Percentiles rank a stretch among this genome's conserved stretches.
phyloP scores from a whole-genome alignment of 257 asterid genomes.

The Primulina eburnea region DNA sequence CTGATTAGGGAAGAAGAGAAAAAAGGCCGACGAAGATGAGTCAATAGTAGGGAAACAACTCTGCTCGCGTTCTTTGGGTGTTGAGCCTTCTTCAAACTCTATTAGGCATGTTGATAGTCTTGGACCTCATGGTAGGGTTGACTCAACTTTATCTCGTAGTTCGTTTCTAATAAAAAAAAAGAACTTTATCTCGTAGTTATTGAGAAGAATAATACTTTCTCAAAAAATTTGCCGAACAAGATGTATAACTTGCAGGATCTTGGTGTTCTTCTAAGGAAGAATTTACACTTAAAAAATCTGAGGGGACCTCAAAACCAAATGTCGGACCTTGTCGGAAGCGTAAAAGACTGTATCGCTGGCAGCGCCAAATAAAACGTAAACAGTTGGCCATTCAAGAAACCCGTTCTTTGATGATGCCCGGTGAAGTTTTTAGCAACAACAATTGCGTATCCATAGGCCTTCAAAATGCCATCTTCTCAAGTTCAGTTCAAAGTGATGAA shows the following conservation, averaged over 20 bases:
- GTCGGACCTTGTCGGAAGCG: constrained; percentile 41
- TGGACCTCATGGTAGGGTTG: constrained; percentile 25
- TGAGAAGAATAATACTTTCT: constrained; percentile 7
- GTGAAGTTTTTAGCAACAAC: constrained; percentile 24
- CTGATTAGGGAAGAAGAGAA: constrained; percentile 60
- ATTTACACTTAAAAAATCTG: constrained; percentile 25
- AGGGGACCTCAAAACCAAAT: constrained; percentile 32
- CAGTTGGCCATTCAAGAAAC: constrained; percentile 37
- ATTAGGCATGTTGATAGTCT: constrained; percentile 24
- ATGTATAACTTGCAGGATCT: constrained; percentile 36
- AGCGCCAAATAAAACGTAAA: constrained; percentile 51
- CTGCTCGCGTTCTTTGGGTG: constrained; percentile 26
- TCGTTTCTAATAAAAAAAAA: neutral
- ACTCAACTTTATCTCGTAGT: constrained; percentile 23
- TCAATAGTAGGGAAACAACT: constrained; percentile 31
- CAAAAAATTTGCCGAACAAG: constrained; percentile 27
- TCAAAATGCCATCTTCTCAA: constrained; percentile 16
- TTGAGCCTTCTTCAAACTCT: constrained; percentile 34
- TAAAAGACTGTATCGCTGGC: constrained; percentile 54
- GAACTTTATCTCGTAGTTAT: constrained; percentile 22
- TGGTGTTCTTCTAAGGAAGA: constrained; percentile 31
- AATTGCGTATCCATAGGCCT: constrained; percentile 20
- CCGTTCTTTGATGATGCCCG: constrained; percentile 30
- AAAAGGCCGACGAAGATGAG: constrained; percentile 37
- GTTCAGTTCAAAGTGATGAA: constrained; percentile 27